A percentile compares a stretch with the other conserved stretches of the same genome.
Conservation (phyloP, 148 eudicot genomes). For the Nepenthes mirabilis region DNA sequence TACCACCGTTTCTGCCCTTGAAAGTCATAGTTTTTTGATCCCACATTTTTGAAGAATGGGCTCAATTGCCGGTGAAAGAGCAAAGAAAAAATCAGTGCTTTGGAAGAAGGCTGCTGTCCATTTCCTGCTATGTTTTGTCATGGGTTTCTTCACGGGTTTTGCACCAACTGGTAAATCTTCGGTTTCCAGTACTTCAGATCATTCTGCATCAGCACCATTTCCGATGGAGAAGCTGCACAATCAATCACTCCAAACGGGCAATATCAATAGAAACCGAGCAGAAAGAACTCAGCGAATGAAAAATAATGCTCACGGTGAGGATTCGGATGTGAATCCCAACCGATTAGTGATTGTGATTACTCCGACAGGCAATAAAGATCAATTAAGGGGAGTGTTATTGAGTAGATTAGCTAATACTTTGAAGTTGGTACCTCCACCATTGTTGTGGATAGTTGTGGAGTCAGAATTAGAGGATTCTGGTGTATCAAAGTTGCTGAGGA, state of each 20-base stretch:
- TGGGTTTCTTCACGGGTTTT: slow-evolving; percentile 87
- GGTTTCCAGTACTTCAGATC: slow-evolving; percentile 7
- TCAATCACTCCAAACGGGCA: not conserved
- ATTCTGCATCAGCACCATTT: slow-evolving; percentile 19
- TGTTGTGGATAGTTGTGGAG: slow-evolving; percentile 82
- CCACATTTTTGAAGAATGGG: slow-evolving; percentile 17
- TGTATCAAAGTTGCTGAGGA: slow-evolving; percentile 56
- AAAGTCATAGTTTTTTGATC: not conserved
- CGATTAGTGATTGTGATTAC: slow-evolving; percentile 63
- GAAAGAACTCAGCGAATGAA: slow-evolving; percentile 7
- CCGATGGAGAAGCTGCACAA: slow-evolving; percentile 14
- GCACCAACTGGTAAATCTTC: slow-evolving; percentile 57
- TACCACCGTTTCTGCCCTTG: not conserved
- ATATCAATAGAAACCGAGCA: slow-evolving; percentile 19
- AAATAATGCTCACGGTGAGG: not conserved
- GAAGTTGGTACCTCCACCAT: slow-evolving; percentile 55
- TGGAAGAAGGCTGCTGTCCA: slow-evolving; percentile 73
- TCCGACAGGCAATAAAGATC: slow-evolving; percentile 44
- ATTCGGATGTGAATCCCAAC: slow-evolving; percentile 16
- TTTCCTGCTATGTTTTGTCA: slow-evolving; percentile 67
- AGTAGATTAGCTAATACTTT: slow-evolving; percentile 60
- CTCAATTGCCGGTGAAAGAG: slow-evolving; percentile 29
- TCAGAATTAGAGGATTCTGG: slow-evolving; percentile 29
- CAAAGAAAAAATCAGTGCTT: slow-evolving; percentile 47
- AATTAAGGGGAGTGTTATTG: slow-evolving; percentile 33